A percentile compares a stretch with the other conserved stretches of the same genome.
Evolutionary conservation across 768 basidiomycete species (phyloP).

Genomic region (Suillus bovinus): DNA sequence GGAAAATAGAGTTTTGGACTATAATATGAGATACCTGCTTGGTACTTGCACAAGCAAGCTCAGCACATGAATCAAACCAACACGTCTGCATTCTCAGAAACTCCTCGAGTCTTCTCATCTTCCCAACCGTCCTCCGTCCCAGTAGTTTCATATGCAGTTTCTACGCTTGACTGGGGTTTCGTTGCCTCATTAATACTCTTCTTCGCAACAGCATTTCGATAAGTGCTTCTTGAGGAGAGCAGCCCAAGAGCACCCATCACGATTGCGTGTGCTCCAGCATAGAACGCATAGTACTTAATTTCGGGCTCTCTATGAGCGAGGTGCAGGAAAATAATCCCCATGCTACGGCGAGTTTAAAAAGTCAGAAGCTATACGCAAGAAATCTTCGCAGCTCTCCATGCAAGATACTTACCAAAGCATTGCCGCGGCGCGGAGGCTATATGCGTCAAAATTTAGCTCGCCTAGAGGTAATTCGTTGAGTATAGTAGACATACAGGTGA

Average conservation of each 20-base stretch:
- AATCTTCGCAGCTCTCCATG: not conserved
- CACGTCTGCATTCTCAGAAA: not conserved
- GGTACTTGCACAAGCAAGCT: not conserved
- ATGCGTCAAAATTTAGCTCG: not conserved
- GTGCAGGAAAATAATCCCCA: not conserved
- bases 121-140: not conserved
- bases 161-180: not conserved
- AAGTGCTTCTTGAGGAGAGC: not conserved
- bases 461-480: too few species aligned
- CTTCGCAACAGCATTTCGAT: not conserved
- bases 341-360: not conserved
- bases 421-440: not conserved
- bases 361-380: not conserved
- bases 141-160: not conserved
- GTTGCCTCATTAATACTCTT: not conserved
- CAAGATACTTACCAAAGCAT: not conserved
- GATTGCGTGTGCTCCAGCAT: not conserved
- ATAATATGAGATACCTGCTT: not conserved
- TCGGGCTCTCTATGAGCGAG: not conserved
- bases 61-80: not conserved
- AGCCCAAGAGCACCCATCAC: not conserved
- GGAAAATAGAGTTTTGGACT: not conserved
- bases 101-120: not conserved
- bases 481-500: not conserved
- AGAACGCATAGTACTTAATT: constrained; percentile 3